phyloP scores from a whole-genome alignment of 2,329 filamentous ascomycete genomes.

The Polytolypa hystricis region DNA sequence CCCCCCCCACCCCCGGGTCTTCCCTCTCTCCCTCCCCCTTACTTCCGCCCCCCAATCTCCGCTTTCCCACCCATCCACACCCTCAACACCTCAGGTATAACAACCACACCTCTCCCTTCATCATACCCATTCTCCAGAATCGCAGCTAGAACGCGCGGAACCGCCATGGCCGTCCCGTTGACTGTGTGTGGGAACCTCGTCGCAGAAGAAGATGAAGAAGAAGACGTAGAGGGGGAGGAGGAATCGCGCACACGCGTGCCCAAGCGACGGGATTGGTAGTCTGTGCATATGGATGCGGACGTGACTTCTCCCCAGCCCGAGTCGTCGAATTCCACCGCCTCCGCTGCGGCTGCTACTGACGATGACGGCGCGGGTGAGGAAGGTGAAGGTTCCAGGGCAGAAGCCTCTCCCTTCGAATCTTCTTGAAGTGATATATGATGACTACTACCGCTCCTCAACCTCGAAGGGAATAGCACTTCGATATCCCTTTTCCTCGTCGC shows the following conservation, averaged over 20 bases:
- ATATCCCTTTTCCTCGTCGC: constrained; percentile 84
- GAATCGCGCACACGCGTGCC: constrained; percentile 57
- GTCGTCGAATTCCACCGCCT: constrained; percentile 1
- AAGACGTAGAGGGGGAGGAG: constrained; percentile 14
- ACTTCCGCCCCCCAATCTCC: constrained; percentile 40
- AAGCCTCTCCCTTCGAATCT: neutral
- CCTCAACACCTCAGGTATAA: constrained; percentile 66
- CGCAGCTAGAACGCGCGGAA: constrained; percentile 79
- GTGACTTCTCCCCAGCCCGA: constrained; percentile 89
- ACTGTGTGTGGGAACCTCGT: constrained; percentile 74
- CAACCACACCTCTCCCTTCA: constrained; percentile 53
- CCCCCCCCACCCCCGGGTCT: neutral
- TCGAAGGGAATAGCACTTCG: constrained; percentile 84
- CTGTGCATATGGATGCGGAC: constrained; percentile 79
- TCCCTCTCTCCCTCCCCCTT: constrained; percentile 1
- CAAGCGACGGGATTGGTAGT: constrained; percentile 81
- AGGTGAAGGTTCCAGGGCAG: too few species aligned
- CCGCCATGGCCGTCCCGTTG: constrained; percentile 87
- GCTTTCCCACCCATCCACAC: constrained; percentile 74
- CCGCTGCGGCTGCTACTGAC: constrained; percentile 5
- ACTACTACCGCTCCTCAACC: constrained; percentile 30
- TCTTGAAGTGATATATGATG: neutral
- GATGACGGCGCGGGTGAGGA: neutral
- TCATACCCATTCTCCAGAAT: constrained; percentile 88
- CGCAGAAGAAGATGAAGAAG: constrained; percentile 22